These are phyloP conservation scores for Acanthamoeba royreba DNA, from an alignment of 208 protist genomes.

Conservation along the genomic window DNA sequence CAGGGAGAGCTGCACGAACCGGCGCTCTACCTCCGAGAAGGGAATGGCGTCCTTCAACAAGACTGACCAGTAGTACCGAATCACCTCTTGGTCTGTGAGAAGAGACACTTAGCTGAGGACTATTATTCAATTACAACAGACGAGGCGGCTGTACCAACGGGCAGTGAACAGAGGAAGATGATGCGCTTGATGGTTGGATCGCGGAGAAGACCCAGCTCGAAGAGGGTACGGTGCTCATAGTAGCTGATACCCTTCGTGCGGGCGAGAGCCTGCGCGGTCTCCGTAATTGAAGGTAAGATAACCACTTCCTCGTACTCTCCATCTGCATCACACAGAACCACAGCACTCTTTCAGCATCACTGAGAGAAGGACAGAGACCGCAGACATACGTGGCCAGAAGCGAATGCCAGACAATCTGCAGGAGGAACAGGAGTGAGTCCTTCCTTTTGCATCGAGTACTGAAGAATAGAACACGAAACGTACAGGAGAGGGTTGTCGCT, in stretches of 20 bases:
- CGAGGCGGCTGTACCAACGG: neutral
- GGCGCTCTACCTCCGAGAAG: neutral
- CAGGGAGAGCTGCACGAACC: neutral
- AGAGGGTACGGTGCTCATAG: neutral
- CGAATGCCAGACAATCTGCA: neutral
- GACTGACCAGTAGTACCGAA: neutral
- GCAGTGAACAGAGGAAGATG: neutral
- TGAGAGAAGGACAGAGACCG: neutral
- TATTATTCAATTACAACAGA: neutral
- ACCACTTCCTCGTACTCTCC: neutral
- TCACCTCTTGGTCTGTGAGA: neutral
- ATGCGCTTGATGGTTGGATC: neutral
- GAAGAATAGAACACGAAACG: no score
- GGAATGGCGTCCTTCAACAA: neutral
- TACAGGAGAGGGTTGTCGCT: no score
- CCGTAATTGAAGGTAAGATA: neutral
- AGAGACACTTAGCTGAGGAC: neutral
- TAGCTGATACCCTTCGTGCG: neutral
- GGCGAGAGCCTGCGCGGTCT: neutral
- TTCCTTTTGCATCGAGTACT: no score
- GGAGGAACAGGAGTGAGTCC: no score
- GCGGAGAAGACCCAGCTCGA: neutral
- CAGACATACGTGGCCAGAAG: neutral
- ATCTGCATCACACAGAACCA: neutral
- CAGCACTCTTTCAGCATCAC: neutral